A percentile compares a stretch with the other conserved stretches of the same genome.
These are phyloP conservation scores for Actinomucor elegans DNA, from an alignment of 371 early-diverging fungal species.

Conservation along the genomic window DNA sequence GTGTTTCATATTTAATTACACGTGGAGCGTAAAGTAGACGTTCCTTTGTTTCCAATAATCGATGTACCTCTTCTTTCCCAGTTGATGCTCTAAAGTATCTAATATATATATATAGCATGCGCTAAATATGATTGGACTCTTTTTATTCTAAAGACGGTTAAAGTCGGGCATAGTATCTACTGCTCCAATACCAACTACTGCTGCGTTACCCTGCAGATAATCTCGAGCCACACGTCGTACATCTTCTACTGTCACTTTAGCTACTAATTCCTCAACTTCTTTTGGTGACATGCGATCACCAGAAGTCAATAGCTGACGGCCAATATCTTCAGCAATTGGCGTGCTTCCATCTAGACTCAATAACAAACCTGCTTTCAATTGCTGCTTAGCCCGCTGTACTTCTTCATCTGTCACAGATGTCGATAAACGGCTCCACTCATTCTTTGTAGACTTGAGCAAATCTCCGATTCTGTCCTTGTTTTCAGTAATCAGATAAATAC, in stretches of 20 bases:
- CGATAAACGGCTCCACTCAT: conserved; percentile 91
- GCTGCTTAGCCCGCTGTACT: conserved; percentile 97
- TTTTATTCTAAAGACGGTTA: conserved; percentile 60
- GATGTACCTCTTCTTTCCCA: too few species aligned
- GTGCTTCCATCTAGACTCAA: conserved; percentile 92
- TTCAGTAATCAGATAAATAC: conserved; percentile 90
- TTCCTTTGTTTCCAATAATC: too few species aligned
- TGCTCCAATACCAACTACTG: conserved; percentile 92
- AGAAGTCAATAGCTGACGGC: conserved; percentile 91
- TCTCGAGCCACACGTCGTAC: conserved; percentile 87
- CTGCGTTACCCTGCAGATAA: conserved; percentile 85
- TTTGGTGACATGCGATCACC: conserved; percentile 82
- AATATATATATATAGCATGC: too few species aligned
- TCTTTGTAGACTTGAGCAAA: conserved; percentile 79
- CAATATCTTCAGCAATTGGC: conserved; percentile 95
- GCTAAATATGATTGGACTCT: too few species aligned
- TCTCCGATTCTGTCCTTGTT: conserved; percentile 83
- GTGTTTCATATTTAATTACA: too few species aligned
- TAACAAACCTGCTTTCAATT: conserved; percentile 92
- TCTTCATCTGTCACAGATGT: conserved; percentile 88
- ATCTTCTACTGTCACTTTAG: conserved; percentile 59
- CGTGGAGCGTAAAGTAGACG: too few species aligned
- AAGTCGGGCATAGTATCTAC: conserved; percentile 75
- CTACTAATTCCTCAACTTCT: conserved; percentile 38
- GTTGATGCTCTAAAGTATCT: too few species aligned